phyloP scores from a whole-genome alignment of 805 yeast species.

The Wickerhamiella dianesei region DNA sequence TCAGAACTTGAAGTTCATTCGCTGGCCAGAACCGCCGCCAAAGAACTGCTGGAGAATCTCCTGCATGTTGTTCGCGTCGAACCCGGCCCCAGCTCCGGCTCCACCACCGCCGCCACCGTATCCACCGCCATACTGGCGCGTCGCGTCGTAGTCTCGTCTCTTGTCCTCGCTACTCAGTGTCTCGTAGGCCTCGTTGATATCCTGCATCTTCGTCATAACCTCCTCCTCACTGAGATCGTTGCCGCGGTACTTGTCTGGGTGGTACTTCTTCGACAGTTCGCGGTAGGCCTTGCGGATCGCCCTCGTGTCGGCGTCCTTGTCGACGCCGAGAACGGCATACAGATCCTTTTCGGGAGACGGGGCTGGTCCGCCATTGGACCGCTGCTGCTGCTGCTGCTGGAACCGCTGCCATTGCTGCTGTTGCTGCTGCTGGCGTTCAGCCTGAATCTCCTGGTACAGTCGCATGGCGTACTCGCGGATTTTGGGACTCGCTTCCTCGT shows the following conservation, averaged over 20 bases:
- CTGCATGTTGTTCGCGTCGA: too few species aligned
- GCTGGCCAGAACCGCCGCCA: background rate
- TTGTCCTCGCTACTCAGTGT: conserved; percentile 55
- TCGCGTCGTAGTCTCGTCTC: conserved; percentile 48
- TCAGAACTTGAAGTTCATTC: background rate
- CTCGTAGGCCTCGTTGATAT: conserved; percentile 86
- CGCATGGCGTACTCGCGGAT: conserved; percentile 12
- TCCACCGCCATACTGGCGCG: conserved; percentile 10
- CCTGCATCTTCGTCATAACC: conserved; percentile 76
- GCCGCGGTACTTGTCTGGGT: conserved; percentile 81
- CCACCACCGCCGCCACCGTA: conserved; percentile 5
- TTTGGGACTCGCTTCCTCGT: conserved; percentile 13
- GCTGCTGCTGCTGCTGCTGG: conserved; percentile 16
- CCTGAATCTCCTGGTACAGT: conserved; percentile 20
- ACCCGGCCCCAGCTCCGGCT: conserved; percentile 8
- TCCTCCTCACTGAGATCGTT: conserved; percentile 46
- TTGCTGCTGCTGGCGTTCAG: conserved; percentile 20
- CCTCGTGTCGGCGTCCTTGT: conserved; percentile 50
- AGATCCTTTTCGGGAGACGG: conserved; percentile 43
- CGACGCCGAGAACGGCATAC: conserved; percentile 62
- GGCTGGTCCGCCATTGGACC: conserved; percentile 14
- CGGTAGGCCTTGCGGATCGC: conserved; percentile 75
- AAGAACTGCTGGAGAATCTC: background rate
- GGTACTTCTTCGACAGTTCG: conserved; percentile 61
- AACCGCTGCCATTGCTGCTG: conserved; percentile 7